These are phyloP conservation scores for Coemansia sp. DNA, from an alignment of 192 early-diverging fungal genomes.

Conservation along the genomic window DNA sequence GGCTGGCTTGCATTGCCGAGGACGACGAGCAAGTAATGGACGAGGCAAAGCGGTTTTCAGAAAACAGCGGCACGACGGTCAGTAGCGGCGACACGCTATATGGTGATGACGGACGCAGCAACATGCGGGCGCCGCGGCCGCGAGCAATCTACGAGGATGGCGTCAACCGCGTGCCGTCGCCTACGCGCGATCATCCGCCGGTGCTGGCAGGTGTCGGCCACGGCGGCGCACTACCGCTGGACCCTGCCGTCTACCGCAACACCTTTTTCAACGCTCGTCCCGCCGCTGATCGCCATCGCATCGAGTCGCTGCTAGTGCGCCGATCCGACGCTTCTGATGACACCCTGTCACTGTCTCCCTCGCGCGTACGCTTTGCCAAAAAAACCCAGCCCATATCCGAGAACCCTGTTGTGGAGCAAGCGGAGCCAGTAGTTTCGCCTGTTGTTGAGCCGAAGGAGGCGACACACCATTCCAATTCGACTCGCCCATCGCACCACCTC, in stretches of 20 bases:
- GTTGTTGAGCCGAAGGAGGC: neutral
- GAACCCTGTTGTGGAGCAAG: neutral
- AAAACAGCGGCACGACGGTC: conserved; percentile 51
- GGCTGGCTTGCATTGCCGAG: conserved; percentile 36
- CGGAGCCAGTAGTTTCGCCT: neutral
- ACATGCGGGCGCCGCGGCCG: conserved; percentile 6
- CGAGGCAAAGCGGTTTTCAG: conserved; percentile 44
- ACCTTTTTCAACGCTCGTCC: conserved; percentile 43
- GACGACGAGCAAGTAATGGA: conserved; percentile 35
- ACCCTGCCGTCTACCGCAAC: conserved; percentile 41
- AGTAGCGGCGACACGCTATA: conserved; percentile 35
- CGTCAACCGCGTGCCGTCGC: conserved; percentile 18
- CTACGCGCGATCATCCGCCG: conserved; percentile 29
- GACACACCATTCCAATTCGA: neutral
- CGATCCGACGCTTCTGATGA: neutral
- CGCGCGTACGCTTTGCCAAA: neutral
- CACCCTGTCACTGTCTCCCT: neutral
- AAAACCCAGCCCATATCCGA: neutral
- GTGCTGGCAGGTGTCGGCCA: conserved; percentile 27
- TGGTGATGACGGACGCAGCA: conserved; percentile 1
- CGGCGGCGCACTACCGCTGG: conserved; percentile 20
- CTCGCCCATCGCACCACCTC: neutral
- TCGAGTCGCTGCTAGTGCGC: conserved; percentile 14
- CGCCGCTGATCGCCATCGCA: conserved; percentile 17
- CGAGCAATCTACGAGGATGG: conserved; percentile 30